These are phyloP conservation scores for Tritrichomonas foetus DNA, from an alignment of 208 protist genomes.

Conservation along the genomic window DNA sequence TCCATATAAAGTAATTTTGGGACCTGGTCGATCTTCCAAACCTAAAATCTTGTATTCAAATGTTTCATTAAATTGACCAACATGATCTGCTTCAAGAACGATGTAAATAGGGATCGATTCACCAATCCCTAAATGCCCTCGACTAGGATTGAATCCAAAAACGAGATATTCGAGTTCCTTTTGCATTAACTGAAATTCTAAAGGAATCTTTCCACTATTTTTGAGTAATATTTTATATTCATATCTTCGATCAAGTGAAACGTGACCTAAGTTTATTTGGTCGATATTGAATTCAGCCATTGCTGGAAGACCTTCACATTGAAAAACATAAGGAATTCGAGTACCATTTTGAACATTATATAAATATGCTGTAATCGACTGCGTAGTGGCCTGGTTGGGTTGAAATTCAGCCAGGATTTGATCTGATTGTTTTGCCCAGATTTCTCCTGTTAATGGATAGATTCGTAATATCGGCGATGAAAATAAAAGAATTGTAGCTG, in stretches of 20 bases:
- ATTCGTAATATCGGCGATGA: not conserved
- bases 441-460: not conserved
- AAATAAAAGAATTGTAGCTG: not conserved
- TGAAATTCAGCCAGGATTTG: not conserved
- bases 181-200: not conserved
- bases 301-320: not conserved
- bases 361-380: not conserved
- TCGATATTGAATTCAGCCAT: not conserved
- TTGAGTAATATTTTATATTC: constrained; percentile 2
- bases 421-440: not conserved
- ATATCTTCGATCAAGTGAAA: not conserved
- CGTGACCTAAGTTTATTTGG: not conserved
- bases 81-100: not conserved
- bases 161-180: not conserved
- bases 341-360: not conserved
- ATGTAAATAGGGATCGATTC: not conserved
- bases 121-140: not conserved
- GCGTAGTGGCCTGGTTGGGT: not conserved
- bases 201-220: constrained; percentile 22
- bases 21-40: not conserved
- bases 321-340: not conserved
- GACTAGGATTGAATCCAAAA: not conserved
- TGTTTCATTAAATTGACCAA: constrained; percentile 17
- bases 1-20: not conserved
- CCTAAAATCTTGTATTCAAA: not conserved